Evolutionary conservation across 768 basidiomycete species (phyloP).

Genomic region (Punctularia strigosozonata): DNA sequence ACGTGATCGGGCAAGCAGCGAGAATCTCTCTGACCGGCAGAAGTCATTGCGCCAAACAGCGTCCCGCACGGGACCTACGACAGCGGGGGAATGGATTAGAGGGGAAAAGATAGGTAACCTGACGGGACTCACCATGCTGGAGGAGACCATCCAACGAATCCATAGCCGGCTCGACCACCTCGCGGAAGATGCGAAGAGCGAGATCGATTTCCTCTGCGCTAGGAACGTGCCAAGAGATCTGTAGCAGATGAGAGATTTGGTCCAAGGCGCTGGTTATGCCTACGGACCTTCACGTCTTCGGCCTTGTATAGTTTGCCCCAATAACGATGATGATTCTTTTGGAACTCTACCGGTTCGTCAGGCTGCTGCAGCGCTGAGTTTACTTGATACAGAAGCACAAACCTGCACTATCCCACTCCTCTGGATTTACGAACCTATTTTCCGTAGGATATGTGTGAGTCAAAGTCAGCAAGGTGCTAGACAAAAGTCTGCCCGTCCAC

Average conservation of each 20-base stretch:
- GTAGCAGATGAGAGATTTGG: not conserved
- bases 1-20: not conserved
- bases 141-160: constrained; percentile 44
- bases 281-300: constrained; percentile 54
- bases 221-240: constrained; percentile 77
- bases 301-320: constrained; percentile 75
- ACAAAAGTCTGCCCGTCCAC: constrained; percentile 69
- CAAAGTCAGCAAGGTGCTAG: constrained; percentile 58
- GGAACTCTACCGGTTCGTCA: constrained; percentile 39
- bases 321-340: constrained; percentile 50
- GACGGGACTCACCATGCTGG: constrained; percentile 33
- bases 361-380: too few species aligned
- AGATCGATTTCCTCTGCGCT: constrained; percentile 61
- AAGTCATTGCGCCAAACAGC: constrained; percentile 77
- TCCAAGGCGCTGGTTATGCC: too few species aligned
- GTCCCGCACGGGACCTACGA: constrained; percentile 34
- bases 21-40: constrained; percentile 42
- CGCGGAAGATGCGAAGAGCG: constrained; percentile 53
- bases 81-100: too few species aligned
- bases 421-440: constrained; percentile 68
- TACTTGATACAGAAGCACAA: constrained; percentile 5
- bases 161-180: constrained; percentile 55
- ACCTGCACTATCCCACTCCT: constrained; percentile 70
- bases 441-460: constrained; percentile 76
- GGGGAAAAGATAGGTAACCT: too few species aligned